Conservation (phyloP, 306 rosid species). For the Cicer bijugum region DNA sequence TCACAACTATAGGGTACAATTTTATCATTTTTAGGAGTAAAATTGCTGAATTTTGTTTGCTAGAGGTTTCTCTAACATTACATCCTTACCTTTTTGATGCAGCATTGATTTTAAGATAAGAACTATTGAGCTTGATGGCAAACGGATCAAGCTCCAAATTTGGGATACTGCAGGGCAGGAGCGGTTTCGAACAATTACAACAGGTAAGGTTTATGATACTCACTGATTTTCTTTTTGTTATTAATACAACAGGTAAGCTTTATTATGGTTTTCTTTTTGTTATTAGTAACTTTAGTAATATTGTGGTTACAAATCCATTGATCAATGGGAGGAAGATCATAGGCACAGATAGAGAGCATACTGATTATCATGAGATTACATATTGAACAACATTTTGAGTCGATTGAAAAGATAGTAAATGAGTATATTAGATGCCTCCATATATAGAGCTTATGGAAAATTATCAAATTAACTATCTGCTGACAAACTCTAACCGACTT, state of each 20-base stretch:
- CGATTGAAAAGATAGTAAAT: no score
- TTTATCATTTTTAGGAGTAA: constrained; percentile 37
- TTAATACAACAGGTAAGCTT: constrained; percentile 71
- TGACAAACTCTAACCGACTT: no score
- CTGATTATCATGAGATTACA: no score
- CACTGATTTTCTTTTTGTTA: neutral
- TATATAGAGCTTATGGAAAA: no score
- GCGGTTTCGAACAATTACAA: constrained; percentile 96
- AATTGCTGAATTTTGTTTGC: constrained; percentile 22
- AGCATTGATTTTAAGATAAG: constrained; percentile 97
- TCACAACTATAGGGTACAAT: constrained; percentile 89
- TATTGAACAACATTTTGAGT: no score
- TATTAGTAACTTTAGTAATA: neutral
- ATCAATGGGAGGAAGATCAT: no score
- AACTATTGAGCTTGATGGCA: constrained; percentile 95
- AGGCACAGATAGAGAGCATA: no score
- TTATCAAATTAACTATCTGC: no score
- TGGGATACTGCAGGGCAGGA: constrained; percentile 99
- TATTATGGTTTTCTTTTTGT: neutral
- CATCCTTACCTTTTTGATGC: constrained; percentile 45
- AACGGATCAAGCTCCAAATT: constrained; percentile 93
- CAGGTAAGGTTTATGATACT: constrained; percentile 60
- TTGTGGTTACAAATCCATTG: neutral
- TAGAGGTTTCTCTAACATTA: constrained; percentile 32
- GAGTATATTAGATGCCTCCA: no score